Percentiles rank a stretch among this genome's conserved stretches.
Conservation (phyloP, 2,329 filamentous ascomycete species). For the Sclerotinia minor region DNA sequence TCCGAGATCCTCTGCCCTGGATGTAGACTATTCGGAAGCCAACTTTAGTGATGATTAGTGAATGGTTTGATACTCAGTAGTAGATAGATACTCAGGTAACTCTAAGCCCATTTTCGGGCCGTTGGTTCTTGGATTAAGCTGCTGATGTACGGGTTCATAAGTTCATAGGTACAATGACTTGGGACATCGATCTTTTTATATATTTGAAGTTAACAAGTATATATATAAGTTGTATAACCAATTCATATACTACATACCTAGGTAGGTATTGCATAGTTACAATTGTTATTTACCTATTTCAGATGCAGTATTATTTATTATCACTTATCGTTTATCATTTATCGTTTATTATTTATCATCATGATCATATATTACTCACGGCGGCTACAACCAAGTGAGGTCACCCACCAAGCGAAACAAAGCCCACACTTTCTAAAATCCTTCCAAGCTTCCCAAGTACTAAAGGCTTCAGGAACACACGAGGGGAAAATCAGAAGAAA, state of each 20-base stretch:
- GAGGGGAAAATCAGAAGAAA: slow-evolving; percentile 13
- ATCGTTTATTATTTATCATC: neutral
- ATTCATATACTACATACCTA: too few species aligned
- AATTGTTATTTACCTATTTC: neutral
- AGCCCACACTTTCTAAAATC: slow-evolving; percentile 10
- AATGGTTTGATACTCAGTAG: neutral
- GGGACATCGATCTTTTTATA: too few species aligned
- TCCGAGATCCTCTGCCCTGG: neutral
- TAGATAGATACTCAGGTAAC: neutral
- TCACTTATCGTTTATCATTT: too few species aligned
- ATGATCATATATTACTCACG: too few species aligned
- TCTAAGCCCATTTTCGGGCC: too few species aligned
- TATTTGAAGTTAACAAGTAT: neutral
- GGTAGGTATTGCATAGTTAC: neutral
- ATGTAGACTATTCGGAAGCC: neutral
- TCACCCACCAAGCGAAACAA: slow-evolving; percentile 23
- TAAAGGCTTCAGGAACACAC: neutral
- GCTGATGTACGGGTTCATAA: too few species aligned
- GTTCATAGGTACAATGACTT: neutral
- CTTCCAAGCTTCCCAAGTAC: neutral
- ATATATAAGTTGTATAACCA: neutral
- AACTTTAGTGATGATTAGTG: neutral
- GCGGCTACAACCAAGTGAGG: neutral
- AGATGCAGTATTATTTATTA: neutral
- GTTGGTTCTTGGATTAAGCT: neutral